phyloP scores from a whole-genome alignment of 495 filamentous ascomycete genomes.

The Penicillium subrubescens region DNA sequence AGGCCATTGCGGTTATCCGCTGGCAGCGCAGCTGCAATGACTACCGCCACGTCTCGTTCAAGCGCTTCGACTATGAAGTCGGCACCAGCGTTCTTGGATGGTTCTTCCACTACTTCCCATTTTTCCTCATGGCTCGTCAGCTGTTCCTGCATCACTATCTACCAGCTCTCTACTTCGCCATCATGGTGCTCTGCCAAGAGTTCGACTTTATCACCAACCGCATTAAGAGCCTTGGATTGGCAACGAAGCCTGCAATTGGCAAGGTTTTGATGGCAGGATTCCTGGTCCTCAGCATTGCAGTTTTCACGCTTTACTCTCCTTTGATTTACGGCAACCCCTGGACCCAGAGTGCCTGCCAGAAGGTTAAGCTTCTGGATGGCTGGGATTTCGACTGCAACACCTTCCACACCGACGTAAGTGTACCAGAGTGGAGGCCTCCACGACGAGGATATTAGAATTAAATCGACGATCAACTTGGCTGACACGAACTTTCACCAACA shows the following conservation, averaged over 20 bases:
- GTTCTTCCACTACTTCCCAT: slow-evolving; percentile 97
- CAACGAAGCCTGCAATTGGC: slow-evolving; percentile 71
- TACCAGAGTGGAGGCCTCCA: slow-evolving; percentile 37
- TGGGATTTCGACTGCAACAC: slow-evolving; percentile 99
- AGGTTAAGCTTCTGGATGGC: slow-evolving; percentile 79
- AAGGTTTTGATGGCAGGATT: slow-evolving; percentile 69
- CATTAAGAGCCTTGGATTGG: slow-evolving; percentile 64
- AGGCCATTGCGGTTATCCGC: slow-evolving; percentile 81
- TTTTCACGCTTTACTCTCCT: slow-evolving; percentile 84
- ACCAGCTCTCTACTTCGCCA: slow-evolving; percentile 91
- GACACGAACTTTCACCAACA: slow-evolving; percentile 27
- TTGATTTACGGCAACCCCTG: slow-evolving; percentile 91
- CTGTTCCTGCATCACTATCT: slow-evolving; percentile 98
- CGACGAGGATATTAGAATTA: slow-evolving; percentile 32
- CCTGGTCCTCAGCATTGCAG: slow-evolving; percentile 68
- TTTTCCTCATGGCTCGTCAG: slow-evolving; percentile 96
- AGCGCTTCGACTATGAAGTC: slow-evolving; percentile 96
- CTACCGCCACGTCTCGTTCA: slow-evolving; percentile 78
- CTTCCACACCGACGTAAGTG: slow-evolving; percentile 85
- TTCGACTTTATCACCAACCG: slow-evolving; percentile 82
- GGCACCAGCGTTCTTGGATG: slow-evolving; percentile 88
- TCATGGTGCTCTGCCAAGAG: slow-evolving; percentile 83
- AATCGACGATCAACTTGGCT: slow-evolving; percentile 29
- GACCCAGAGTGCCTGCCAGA: slow-evolving; percentile 83
- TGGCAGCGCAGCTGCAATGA: slow-evolving; percentile 93